Base-by-base conservation (phyloP, 129 eudicot species). In the Artemisia tridentata region DNA sequence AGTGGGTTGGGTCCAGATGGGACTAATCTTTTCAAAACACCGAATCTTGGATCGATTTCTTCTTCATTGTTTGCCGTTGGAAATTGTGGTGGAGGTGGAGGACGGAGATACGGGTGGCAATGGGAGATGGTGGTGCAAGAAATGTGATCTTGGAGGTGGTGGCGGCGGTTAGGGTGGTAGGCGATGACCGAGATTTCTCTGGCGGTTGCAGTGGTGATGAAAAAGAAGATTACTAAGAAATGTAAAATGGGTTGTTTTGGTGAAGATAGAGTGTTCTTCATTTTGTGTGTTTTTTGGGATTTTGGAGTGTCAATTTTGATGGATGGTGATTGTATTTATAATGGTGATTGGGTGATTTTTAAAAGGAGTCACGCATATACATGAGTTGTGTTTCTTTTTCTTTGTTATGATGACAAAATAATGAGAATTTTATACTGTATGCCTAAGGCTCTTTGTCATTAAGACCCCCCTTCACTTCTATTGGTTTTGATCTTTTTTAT, bases 1-100 rank as follows among this genome's bases (percentile, higher is more conserved):
- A 91, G 92, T 69, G 97, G 97, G 90, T 91, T 91, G 67, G 97
- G 97, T 38, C 97, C 97, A 54, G 95, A 85, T 38, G 97, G 97
- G 72, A 91, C 96, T 71, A 88, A 78, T 84, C 97, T 81, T 75
- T 91, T 91, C 57, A 74, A 83, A 20, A 88, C 97, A 8, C 96
- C 97, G 81, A 81, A 91, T 80, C 88, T 82, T 69, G 90, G 90
- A 74, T 88, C 96, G 57, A 86, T 84, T n/a, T 85, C 92, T 17
- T 70, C 69, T 17, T 70, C 66, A 76, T 49, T 69, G 34, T 64
- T 45, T 16, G 84, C 52, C 20, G 76, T 79, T 0, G 84, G 82
- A 59, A 74, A 47, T 15, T 56, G 62, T 0, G 57, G 59, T 17
- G 63, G 67, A 11, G 61, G 80, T 6, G 69, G 74, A 2, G 47